Base-by-base conservation (phyloP, 2,329 filamentous ascomycete species). In the Cercospora zeae-maydis region DNA sequence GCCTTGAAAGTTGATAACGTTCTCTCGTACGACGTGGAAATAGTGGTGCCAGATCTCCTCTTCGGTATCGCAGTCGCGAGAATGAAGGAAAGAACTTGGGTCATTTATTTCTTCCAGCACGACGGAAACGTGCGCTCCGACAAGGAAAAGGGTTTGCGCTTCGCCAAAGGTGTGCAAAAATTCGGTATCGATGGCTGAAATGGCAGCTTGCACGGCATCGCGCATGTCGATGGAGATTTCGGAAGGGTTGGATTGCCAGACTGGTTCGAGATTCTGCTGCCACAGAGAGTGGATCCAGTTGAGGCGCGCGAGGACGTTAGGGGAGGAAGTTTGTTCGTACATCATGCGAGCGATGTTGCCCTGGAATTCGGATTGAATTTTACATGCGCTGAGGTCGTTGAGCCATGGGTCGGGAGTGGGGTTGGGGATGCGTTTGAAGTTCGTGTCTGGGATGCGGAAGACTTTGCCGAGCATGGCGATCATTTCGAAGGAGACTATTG, bases 391-490 rank as follows among this genome's bases (percentile, higher is more conserved):
- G 47, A 62, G 61, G 7, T 58, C 58, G 27, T 58, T 61, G 31
- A 59, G 36, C 63, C 63, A 64, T 4, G 63, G 47, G 37, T 57
- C 59, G 8, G 34, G 54, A 27, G 54, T 62, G 9, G 59, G 63
- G 36, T 64, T 64, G 9, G 63, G 62, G 6, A 64, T 37, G 5
- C 58, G 52, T 34, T 59, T 62, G 55, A 62, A 64, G n/a, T 61
- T 64, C 11, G 30, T 42, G 37, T 54, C 59, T 9, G 55, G 63
- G 7, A 64, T 51, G 27, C 63, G 63, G 55, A 62, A 56, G 31
- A 57, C 51, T 19, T 59, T 19, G 10, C 63, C 56, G 11, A 64
- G 39, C 63, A 64, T 64, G 21, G 63, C 63, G 31, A 64, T 64
- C 47, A 64, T 47, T 33, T 62, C 63, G 39, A 64, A 64, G 11